Percentiles rank a stretch among this genome's conserved stretches.
Evolutionary conservation across 768 basidiomycete genomes (phyloP).

Genomic region (Suillus ampliporus): DNA sequence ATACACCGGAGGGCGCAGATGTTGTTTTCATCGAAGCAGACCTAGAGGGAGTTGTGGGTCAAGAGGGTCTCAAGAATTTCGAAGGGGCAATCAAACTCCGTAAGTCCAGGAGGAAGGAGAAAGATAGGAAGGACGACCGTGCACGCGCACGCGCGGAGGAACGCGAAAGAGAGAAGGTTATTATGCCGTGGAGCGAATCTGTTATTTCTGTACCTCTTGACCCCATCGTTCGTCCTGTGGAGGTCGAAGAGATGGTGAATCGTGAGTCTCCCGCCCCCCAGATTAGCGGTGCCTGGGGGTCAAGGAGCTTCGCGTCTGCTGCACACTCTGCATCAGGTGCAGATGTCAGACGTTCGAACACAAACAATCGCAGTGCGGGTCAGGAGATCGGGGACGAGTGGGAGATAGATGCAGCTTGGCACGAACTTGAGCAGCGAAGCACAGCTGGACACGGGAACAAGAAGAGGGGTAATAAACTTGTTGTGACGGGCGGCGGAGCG

Average conservation of each 20-base stretch:
- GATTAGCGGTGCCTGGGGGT: constrained; percentile 72
- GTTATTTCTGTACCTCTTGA: constrained; percentile 13
- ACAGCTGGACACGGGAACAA: constrained; percentile 48
- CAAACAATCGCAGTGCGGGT: constrained; percentile 32
- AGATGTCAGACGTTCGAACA: constrained; percentile 48
- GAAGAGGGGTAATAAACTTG: constrained; percentile 64
- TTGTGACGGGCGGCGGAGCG: constrained; percentile 73
- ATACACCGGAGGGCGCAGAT: constrained; percentile 90
- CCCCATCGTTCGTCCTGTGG: constrained; percentile 14
- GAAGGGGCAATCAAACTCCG: constrained; percentile 83
- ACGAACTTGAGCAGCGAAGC: constrained; percentile 73
- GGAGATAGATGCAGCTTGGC: constrained; percentile 82
- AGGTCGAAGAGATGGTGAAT: constrained; percentile 21
- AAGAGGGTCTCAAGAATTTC: constrained; percentile 79
- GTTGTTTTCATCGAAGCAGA: constrained; percentile 94
- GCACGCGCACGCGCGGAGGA: constrained; percentile 83
- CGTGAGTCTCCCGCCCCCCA: constrained; percentile 18
- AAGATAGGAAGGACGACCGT: constrained; percentile 84
- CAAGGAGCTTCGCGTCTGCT: constrained; percentile 82
- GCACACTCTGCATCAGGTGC: constrained; percentile 52
- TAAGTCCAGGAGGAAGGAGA: constrained; percentile 75
- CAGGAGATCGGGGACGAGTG: constrained; percentile 61
- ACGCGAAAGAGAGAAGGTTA: constrained; percentile 64
- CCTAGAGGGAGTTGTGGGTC: constrained; percentile 76
- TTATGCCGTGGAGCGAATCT: constrained; percentile 26